A percentile compares a stretch with the other conserved stretches of the same genome.
Conservation (phyloP, 768 basidiomycete species). For the Amanita fuliginea region DNA sequence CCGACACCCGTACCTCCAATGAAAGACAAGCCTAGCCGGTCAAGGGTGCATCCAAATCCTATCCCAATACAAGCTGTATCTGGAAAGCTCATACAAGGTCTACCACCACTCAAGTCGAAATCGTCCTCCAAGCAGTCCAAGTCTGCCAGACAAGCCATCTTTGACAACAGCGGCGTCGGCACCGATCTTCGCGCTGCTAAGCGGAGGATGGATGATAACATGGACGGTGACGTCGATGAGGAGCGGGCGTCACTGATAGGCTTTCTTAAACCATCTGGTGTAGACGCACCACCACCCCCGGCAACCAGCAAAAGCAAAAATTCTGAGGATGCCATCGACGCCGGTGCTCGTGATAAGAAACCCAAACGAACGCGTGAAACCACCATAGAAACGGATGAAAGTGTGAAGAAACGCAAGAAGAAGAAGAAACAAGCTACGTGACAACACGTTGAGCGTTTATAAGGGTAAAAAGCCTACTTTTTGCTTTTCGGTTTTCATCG, state of each 20-base stretch:
- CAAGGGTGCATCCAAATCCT: constrained; percentile 12
- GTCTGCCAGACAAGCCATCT: constrained; percentile 33
- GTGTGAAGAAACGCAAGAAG: constrained; percentile 24
- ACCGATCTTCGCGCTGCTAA: constrained; percentile 28
- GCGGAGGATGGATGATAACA: constrained; percentile 1
- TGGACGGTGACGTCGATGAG: not conserved
- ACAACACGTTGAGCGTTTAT: not conserved
- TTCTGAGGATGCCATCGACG: constrained; percentile 11
- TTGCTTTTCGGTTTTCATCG: not conserved
- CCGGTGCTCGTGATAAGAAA: constrained; percentile 21
- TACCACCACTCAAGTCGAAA: constrained; percentile 17
- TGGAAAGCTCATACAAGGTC: constrained; percentile 13
- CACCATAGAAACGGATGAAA: constrained; percentile 13
- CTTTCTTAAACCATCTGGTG: constrained; percentile 48
- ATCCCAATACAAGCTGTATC: constrained; percentile 7
- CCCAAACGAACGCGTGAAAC: constrained; percentile 18
- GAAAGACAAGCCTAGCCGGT: not conserved
- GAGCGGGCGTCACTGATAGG: not conserved
- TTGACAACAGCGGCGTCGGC: constrained; percentile 37
- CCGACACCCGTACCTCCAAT: not conserved
- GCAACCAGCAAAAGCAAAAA: constrained; percentile 5
- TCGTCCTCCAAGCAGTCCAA: constrained; percentile 19
- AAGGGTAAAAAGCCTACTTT: not conserved
- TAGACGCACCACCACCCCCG: constrained; percentile 39
- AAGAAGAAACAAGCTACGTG: constrained; percentile 16